Evolutionary conservation across 2,329 filamentous ascomycete genomes (phyloP), one percentile per base, ranked within the genome.

Genomic region (Colletotrichum sansevieriae): DNA sequence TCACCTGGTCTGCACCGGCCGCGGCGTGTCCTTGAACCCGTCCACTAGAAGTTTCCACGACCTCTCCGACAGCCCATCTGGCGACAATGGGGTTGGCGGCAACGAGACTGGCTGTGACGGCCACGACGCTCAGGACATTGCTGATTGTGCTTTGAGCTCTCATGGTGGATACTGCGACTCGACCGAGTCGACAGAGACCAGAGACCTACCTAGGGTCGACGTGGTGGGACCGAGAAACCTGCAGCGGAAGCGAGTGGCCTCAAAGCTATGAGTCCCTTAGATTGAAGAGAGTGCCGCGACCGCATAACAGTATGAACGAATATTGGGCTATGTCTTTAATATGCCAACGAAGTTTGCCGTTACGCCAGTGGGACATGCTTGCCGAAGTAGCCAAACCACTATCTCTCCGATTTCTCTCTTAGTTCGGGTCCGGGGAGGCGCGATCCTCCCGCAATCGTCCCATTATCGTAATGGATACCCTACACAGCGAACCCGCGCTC

Each of bases 261-360:
- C 13, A 5, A 22, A 39, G 46, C 47, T 61, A 43, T 20, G 35
- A 35, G 43, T 56, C n/a, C 35, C 43, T 46, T 35, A 18, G 47
- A 33, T 61, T 44, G 43, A 66, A 43, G 51, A 43, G 55, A 61
- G 18, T 11, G 66, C 62, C 62, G 49, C 52, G 25, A 20, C 15
- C 47, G 3, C 25, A 8, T 15, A 5, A 41, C 33, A n/a, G 20
- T 37, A n/a, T 25, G 6, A 35, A 25, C 2, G 29, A 29, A 37
- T 49, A 61, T 39, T 15, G 29, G 62, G 56, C 49, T 62, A n/a
- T 56, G 62, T 37, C 62, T 66, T 69, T 69, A 62, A 54, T 62
- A 66, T 69, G 66, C 46, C 66, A 69, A 51, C 49, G 62, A 66
- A 61, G 41, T 66, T 65, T 69, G 55, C 62, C 20, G 47, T 61